phyloP scores from a whole-genome alignment of 2,329 filamentous ascomycete species.

The Pseudofabraea citricarpa region DNA sequence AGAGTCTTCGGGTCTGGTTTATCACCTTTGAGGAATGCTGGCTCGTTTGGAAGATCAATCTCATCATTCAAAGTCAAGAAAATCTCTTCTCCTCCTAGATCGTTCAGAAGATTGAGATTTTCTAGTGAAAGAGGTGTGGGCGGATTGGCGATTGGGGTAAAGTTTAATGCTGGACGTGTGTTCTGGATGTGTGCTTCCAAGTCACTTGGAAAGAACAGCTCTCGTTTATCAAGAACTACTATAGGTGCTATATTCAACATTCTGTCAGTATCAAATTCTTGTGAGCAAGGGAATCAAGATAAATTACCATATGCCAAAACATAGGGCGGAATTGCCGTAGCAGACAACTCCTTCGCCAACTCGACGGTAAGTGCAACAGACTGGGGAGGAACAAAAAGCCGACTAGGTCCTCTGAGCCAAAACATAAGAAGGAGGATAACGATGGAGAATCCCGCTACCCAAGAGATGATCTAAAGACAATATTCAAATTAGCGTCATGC shows the following conservation, averaged over 20 bases:
- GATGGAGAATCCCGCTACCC: background rate
- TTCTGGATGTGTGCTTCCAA: constrained; percentile 37
- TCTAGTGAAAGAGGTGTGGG: constrained; percentile 34
- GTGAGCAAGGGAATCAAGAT: background rate
- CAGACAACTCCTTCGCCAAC: constrained; percentile 8
- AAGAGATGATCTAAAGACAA: background rate
- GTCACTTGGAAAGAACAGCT: constrained; percentile 41
- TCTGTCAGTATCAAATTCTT: background rate
- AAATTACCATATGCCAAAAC: constrained; percentile 35
- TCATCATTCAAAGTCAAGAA: constrained; percentile 42
- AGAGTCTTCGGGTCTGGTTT: constrained; percentile 41
- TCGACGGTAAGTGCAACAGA: constrained; percentile 8
- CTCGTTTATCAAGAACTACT: constrained; percentile 41
- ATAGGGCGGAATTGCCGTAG: constrained; percentile 32
- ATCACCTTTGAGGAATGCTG: constrained; percentile 41
- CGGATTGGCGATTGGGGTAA: constrained; percentile 28
- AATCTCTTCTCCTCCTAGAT: constrained; percentile 31
- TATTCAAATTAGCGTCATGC: background rate
- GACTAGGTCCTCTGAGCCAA: background rate
- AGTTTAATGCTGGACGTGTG: constrained; percentile 37
- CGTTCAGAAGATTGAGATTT: constrained; percentile 40
- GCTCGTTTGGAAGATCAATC: constrained; percentile 34
- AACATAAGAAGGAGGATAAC: background rate
- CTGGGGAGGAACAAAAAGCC: constrained; percentile 7
- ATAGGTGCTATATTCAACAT: constrained; percentile 34